Percentiles rank a stretch among this genome's conserved stretches.
Conservation (phyloP, 192 early-diverging fungal genomes). For the Backusella circina region DNA sequence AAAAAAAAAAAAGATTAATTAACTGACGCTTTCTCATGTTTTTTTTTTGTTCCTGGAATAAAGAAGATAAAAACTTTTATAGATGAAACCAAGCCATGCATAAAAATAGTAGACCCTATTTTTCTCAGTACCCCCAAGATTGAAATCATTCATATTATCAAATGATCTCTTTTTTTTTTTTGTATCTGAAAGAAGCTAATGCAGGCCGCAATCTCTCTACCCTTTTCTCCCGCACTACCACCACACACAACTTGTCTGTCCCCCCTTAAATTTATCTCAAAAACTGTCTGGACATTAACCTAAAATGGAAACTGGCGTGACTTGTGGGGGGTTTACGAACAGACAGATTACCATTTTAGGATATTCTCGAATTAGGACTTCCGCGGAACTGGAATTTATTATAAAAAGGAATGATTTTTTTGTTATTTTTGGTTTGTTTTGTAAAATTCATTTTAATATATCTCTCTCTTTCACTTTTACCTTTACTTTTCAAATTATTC, state of each 20-base stretch:
- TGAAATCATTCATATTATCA: not conserved
- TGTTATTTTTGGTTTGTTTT: not conserved
- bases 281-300: not conserved
- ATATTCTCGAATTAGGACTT: not conserved
- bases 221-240: not conserved
- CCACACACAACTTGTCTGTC: not conserved
- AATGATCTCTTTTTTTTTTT: not conserved
- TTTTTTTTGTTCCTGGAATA: not conserved
- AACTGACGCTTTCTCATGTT: not conserved
- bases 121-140: not conserved
- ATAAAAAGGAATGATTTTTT: conserved; percentile 7
- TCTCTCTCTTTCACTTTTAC: not conserved
- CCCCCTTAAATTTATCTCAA: not conserved
- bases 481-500: not conserved
- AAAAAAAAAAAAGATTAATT: not conserved
- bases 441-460: conserved; percentile 4
- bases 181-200: not conserved
- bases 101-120: not conserved
- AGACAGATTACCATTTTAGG: not conserved
- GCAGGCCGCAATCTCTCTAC: not conserved
- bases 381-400: conserved; percentile 6
- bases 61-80: not conserved
- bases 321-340: not conserved
- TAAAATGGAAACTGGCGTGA: not conserved
- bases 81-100: not conserved